phyloP scores from a whole-genome alignment of 371 early-diverging fungal species.

The Lichtheimia ornata region DNA sequence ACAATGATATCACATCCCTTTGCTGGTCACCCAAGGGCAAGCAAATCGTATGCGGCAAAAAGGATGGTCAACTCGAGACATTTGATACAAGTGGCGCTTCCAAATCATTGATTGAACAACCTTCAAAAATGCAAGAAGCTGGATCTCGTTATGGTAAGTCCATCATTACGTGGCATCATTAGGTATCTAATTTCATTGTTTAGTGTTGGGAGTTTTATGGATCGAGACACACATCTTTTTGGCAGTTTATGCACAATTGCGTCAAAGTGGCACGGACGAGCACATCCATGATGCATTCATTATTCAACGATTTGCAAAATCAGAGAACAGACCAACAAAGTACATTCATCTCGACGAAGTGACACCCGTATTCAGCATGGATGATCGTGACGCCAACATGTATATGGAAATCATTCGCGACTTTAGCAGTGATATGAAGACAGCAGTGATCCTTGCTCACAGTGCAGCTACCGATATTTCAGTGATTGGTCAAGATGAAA shows the following conservation, averaged over 20 bases:
- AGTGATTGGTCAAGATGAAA: slow-evolving; percentile 39
- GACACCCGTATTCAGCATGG: slow-evolving; percentile 34
- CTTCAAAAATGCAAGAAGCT: slow-evolving; percentile 24
- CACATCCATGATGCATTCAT: slow-evolving; percentile 7
- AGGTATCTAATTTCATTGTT: neutral
- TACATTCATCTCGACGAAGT: slow-evolving; percentile 43
- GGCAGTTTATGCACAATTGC: neutral
- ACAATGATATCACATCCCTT: slow-evolving; percentile 31
- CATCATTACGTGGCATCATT: neutral
- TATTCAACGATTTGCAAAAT: slow-evolving; percentile 12
- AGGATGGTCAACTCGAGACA: slow-evolving; percentile 33
- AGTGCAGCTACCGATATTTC: slow-evolving; percentile 39
- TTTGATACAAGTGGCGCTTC: slow-evolving; percentile 33
- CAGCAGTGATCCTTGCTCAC: slow-evolving; percentile 38
- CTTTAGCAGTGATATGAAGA: slow-evolving; percentile 34
- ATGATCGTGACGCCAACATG: slow-evolving; percentile 35
- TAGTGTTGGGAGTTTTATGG: slow-evolving; percentile 49
- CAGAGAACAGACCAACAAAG: slow-evolving; percentile 6
- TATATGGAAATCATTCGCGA: slow-evolving; percentile 44
- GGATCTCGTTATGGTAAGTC: slow-evolving; percentile 34
- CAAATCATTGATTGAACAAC: slow-evolving; percentile 27
- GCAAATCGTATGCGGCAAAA: slow-evolving; percentile 50
- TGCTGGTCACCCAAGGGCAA: slow-evolving; percentile 64
- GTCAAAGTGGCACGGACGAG: neutral
- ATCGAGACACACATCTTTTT: slow-evolving; percentile 40